Conservation (phyloP, 228 moss, liverwort and hornwort genomes). For the Sphagnum fallax region DNA sequence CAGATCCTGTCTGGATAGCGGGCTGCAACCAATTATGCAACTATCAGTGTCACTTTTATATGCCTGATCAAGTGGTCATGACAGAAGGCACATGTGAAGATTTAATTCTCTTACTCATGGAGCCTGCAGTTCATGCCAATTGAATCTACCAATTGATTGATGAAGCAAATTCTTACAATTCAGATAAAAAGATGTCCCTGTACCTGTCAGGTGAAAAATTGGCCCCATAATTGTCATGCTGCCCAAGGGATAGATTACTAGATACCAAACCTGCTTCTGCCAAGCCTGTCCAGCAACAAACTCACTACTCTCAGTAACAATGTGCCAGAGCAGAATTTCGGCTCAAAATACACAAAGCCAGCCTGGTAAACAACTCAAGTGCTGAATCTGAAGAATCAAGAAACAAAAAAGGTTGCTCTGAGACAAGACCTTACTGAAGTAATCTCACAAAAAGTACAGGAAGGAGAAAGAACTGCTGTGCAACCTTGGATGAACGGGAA, state of each 20-base stretch:
- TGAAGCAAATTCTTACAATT: too few species aligned
- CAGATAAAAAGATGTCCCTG: not conserved
- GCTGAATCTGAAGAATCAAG: too few species aligned
- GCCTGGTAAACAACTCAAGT: too few species aligned
- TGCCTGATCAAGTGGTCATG: too few species aligned
- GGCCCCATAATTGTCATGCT: slow-evolving; percentile 31
- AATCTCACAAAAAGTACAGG: not conserved
- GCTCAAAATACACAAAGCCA: too few species aligned
- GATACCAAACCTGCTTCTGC: slow-evolving; percentile 96
- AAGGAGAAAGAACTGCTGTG: not conserved
- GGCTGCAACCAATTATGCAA: slow-evolving; percentile 24
- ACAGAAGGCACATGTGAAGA: too few species aligned
- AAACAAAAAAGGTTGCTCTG: too few species aligned
- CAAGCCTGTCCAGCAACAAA: slow-evolving; percentile 42
- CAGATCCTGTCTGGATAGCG: slow-evolving; percentile 87
- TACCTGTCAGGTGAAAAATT: slow-evolving; percentile 76
- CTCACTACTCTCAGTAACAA: not conserved
- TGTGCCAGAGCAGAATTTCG: not conserved
- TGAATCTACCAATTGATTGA: too few species aligned
- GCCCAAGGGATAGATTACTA: slow-evolving; percentile 71
- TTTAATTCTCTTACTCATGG: too few species aligned
- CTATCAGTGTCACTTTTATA: too few species aligned
- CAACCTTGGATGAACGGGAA: slow-evolving; percentile 90
- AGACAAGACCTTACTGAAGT: too few species aligned
- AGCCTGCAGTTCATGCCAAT: too few species aligned